Conservation (phyloP, 495 filamentous ascomycete species). For the Neurospora intermedia region DNA sequence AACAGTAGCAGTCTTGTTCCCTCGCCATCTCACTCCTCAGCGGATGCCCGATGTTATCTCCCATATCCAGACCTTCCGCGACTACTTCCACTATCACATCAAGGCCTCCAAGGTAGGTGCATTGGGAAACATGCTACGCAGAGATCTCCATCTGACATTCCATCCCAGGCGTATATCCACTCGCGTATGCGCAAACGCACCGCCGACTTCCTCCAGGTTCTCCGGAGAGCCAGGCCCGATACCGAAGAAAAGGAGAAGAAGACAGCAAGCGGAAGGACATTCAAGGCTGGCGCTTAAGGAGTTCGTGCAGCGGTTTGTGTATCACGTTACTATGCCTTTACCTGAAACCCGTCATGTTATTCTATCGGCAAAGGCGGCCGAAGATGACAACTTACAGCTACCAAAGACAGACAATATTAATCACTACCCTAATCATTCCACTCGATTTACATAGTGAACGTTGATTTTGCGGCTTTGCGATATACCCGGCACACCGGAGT, state of each 20-base stretch:
- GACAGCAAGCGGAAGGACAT: conserved; percentile 92
- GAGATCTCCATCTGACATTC: conserved; percentile 1
- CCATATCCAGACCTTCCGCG: conserved; percentile 98
- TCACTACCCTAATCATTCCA: not conserved
- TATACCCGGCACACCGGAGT: not conserved
- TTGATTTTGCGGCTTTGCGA: not conserved
- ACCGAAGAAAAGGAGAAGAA: conserved; percentile 96
- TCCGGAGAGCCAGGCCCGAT: conserved; percentile 84
- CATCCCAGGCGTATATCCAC: conserved; percentile 80
- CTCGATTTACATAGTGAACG: too few relatives aligned
- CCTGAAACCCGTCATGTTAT: not conserved
- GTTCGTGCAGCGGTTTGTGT: not conserved
- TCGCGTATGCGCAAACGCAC: conserved; percentile 93
- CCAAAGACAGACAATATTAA: not conserved
- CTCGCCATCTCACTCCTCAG: conserved; percentile 81
- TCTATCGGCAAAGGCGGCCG: not conserved
- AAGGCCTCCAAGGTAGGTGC: conserved; percentile 65
- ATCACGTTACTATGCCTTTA: not conserved
- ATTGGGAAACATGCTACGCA: not conserved
- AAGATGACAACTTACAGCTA: not conserved
- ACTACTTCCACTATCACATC: conserved; percentile 99
- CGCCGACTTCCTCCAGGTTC: conserved; percentile 94
- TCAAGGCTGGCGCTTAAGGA: conserved; percentile 44
- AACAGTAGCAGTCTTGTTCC: conserved; percentile 72
- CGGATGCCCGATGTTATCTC: conserved; percentile 90